Evolutionary conservation across 2,329 filamentous ascomycete genomes (phyloP).

Genomic region (Tolypocladium pustulatum): DNA sequence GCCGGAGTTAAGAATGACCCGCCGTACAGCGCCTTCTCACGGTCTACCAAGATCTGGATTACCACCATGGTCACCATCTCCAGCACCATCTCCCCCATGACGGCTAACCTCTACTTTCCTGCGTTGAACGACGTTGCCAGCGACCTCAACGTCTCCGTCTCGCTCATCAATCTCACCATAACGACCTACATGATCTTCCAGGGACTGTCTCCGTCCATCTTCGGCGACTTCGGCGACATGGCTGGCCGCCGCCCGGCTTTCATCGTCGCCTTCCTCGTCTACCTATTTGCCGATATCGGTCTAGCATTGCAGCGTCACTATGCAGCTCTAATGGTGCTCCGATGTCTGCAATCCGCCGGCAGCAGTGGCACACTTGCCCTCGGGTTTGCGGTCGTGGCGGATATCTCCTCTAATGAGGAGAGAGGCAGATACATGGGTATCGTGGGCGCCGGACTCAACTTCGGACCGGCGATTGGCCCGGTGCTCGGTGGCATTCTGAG

Average conservation of each 20-base stretch:
- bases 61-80: slow-evolving; percentile 40
- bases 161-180: slow-evolving; percentile 36
- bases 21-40: slow-evolving; percentile 18
- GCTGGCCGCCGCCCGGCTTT: slow-evolving; percentile 52
- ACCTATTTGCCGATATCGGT: slow-evolving; percentile 47
- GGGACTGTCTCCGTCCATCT: slow-evolving; percentile 48
- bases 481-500: slow-evolving; percentile 54
- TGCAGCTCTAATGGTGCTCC: slow-evolving; percentile 46
- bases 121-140: slow-evolving; percentile 27
- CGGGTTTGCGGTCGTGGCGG: slow-evolving; percentile 60
- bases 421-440: slow-evolving; percentile 64
- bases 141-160: slow-evolving; percentile 26
- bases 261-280: slow-evolving; percentile 45
- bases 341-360: slow-evolving; percentile 52
- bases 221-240: slow-evolving; percentile 52
- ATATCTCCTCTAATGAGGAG: slow-evolving; percentile 58
- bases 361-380: slow-evolving; percentile 63
- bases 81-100: slow-evolving; percentile 46
- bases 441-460: slow-evolving; percentile 46
- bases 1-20: slow-evolving; percentile 11
- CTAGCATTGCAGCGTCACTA: slow-evolving; percentile 48
- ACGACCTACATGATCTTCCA: slow-evolving; percentile 57
- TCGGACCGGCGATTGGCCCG: slow-evolving; percentile 45
- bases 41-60: slow-evolving; percentile 38
- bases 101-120: slow-evolving; percentile 47